These are phyloP conservation scores for Heliamphora exappendiculata DNA, from an alignment of 148 eudicot species.

Conservation along the genomic window DNA sequence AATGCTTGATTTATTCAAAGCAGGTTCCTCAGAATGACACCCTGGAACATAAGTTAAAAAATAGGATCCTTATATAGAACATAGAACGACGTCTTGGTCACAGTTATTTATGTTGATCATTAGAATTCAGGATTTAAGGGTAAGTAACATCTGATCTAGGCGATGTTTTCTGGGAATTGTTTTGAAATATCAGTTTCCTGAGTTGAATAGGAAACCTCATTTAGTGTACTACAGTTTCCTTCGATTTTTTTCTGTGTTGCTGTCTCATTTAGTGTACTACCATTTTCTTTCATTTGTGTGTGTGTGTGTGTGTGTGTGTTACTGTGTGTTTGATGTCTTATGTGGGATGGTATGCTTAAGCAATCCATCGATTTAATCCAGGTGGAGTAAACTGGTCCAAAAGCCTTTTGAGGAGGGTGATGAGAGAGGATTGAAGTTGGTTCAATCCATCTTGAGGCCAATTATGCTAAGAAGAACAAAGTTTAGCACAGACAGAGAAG, in stretches of 20 bases:
- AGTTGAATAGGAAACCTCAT: neutral
- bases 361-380: constrained; percentile 14
- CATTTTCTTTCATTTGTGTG: too few relatives aligned
- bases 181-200: neutral
- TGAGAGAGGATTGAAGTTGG: constrained; percentile 86
- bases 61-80: neutral
- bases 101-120: neutral
- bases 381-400: constrained; percentile 98
- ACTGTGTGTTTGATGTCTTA: neutral
- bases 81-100: neutral
- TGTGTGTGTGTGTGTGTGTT: too few relatives aligned
- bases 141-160: neutral
- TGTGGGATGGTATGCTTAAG: constrained; percentile 3
- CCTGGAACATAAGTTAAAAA: neutral
- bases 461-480: constrained; percentile 96
- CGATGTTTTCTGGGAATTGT: neutral
- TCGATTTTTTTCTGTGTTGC: neutral
- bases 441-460: constrained; percentile 76
- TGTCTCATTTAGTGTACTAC: neutral
- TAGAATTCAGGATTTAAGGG: neutral
- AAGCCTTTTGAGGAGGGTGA: constrained; percentile 98
- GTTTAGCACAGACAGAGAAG: constrained; percentile 69
- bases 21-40: neutral
- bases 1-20: neutral
- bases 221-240: neutral